phyloP scores from a whole-genome alignment of 768 basidiomycete genomes.

The Boletus edulis region DNA sequence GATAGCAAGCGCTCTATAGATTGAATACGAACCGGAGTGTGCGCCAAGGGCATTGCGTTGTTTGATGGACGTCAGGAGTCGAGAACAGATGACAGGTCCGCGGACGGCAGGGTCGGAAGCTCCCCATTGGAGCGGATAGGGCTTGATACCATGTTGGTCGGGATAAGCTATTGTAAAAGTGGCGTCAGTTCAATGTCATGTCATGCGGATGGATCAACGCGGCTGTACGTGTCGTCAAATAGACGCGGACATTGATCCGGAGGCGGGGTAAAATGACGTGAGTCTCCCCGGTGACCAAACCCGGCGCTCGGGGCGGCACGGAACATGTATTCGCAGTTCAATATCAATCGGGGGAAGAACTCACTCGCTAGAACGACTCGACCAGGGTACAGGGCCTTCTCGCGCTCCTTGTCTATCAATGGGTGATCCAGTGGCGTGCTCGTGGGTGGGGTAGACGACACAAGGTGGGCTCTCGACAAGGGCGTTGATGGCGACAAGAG shows the following conservation, averaged over 20 bases:
- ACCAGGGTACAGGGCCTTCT: constrained; percentile 76
- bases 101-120: constrained; percentile 59
- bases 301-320: background rate
- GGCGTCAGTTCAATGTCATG: constrained; percentile 10
- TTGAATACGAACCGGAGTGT: constrained; percentile 90
- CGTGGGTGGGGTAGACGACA: constrained; percentile 27
- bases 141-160: constrained; percentile 87
- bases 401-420: constrained; percentile 58
- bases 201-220: constrained; percentile 4
- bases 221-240: constrained; percentile 9
- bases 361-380: constrained; percentile 82
- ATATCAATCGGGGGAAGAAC: constrained; percentile 26
- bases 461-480: constrained; percentile 23
- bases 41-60: constrained; percentile 92
- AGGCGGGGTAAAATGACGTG: constrained; percentile 5
- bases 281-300: background rate
- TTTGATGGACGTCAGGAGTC: constrained; percentile 81
- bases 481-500: constrained; percentile 31
- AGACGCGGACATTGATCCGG: constrained; percentile 10
- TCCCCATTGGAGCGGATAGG: constrained; percentile 81
- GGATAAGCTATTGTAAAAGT: constrained; percentile 61
- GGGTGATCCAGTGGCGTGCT: constrained; percentile 17
- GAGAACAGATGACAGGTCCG: constrained; percentile 87
- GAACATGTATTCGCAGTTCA: background rate
- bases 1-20: constrained; percentile 90